These are phyloP conservation scores for Aquilaria agallochum DNA, from an alignment of 441 rosid genomes.

Conservation along the genomic window DNA sequence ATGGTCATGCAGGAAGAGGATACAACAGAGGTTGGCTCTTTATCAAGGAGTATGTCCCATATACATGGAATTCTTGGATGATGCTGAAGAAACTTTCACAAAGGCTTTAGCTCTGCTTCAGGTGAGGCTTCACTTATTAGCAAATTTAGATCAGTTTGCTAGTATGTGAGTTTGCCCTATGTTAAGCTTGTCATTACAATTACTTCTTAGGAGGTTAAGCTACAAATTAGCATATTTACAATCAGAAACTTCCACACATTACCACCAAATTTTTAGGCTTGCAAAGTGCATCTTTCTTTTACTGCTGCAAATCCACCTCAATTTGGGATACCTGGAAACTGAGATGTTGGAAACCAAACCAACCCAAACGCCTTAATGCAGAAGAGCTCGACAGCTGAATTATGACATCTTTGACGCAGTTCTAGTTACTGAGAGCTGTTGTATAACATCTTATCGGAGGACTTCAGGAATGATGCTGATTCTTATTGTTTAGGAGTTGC, in stretches of 20 bases:
- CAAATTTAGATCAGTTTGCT: background rate
- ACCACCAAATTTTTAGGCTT: background rate
- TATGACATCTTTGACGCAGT: too few relatives aligned
- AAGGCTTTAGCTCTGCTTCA: slow-evolving; percentile 68
- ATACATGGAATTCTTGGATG: slow-evolving; percentile 84
- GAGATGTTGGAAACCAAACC: too few relatives aligned
- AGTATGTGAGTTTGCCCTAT: background rate
- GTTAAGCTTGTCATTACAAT: background rate
- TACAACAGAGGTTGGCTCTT: slow-evolving; percentile 82
- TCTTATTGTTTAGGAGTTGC: too few relatives aligned
- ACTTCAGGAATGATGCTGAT: too few relatives aligned
- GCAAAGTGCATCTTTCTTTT: background rate
- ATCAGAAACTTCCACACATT: too few relatives aligned
- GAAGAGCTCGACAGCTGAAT: too few relatives aligned
- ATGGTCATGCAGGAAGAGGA: slow-evolving; percentile 59
- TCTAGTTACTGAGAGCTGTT: too few relatives aligned
- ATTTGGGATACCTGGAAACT: too few relatives aligned
- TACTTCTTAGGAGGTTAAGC: background rate
- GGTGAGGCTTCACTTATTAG: slow-evolving; percentile 28
- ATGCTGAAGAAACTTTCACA: slow-evolving; percentile 85
- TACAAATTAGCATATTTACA: background rate
- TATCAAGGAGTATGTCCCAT: slow-evolving; percentile 96
- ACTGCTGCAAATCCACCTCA: background rate
- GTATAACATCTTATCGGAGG: too few relatives aligned
- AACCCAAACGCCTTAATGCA: too few relatives aligned